Percentiles rank a stretch among this genome's conserved stretches.
Evolutionary conservation across 257 asterid species (phyloP).

Genomic region (Fraxinus americana): DNA sequence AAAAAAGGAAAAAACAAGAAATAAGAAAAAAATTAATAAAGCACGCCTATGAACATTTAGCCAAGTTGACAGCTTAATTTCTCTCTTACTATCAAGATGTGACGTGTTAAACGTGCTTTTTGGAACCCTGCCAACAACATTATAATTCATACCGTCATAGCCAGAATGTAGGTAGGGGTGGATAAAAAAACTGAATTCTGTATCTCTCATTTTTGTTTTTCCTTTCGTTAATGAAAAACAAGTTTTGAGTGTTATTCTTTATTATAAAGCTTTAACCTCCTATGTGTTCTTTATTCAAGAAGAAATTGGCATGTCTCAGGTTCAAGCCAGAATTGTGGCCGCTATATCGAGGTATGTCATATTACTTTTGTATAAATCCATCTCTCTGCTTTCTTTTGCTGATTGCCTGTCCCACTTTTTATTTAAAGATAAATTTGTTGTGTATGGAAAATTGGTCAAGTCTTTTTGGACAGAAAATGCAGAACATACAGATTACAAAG

Average conservation of each 20-base stretch:
- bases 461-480: background rate
- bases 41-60: too few relatives aligned
- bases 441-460: background rate
- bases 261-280: too few relatives aligned
- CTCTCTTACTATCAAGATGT: too few relatives aligned
- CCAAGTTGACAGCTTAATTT: too few relatives aligned
- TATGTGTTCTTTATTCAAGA: conserved; percentile 12
- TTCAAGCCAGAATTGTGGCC: conserved; percentile 87
- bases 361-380: conserved; percentile 7
- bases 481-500: background rate
- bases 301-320: conserved; percentile 53
- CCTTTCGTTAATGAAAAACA: conserved; percentile 14
- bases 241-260: background rate
- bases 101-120: too few relatives aligned
- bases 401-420: background rate
- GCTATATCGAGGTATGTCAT: conserved; percentile 81
- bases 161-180: too few relatives aligned
- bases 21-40: too few relatives aligned
- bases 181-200: conserved; percentile 3
- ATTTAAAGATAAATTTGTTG: too few relatives aligned
- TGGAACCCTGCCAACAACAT: too few relatives aligned
- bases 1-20: too few relatives aligned
- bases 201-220: conserved; percentile 4
- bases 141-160: too few relatives aligned
- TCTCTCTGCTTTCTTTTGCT: conserved; percentile 21